phyloP scores from a whole-genome alignment of 2,329 filamentous ascomycete species.

The Beauveria medogensis region DNA sequence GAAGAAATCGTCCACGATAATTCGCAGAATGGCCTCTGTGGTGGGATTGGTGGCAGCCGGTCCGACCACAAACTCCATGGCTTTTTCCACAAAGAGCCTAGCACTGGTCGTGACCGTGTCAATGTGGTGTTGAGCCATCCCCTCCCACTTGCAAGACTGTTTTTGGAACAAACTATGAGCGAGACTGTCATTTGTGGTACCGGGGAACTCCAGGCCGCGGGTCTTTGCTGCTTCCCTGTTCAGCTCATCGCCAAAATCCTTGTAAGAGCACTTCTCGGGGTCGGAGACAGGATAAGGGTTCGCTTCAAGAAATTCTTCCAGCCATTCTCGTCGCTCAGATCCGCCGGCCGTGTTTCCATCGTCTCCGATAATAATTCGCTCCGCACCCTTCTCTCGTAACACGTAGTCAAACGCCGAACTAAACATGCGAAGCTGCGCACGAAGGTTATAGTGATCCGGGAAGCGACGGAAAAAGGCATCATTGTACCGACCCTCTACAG shows the following conservation, averaged over 20 bases:
- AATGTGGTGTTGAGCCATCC: neutral
- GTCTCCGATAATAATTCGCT: neutral
- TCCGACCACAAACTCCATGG: constrained; percentile 18
- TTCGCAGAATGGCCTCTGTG: neutral
- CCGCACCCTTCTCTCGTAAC: constrained; percentile 13
- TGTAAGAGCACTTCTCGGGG: neutral
- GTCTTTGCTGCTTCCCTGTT: neutral
- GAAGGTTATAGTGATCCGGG: constrained; percentile 11
- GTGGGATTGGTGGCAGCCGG: neutral
- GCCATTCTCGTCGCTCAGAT: constrained; percentile 15
- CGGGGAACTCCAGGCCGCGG: neutral
- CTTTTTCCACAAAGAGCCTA: constrained; percentile 17
- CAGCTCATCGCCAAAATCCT: neutral
- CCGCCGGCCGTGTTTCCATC: neutral
- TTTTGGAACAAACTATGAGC: neutral
- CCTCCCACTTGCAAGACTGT: neutral
- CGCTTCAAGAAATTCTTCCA: constrained; percentile 16
- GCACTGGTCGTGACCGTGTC: neutral
- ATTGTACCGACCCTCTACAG: constrained; percentile 11
- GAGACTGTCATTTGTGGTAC: neutral
- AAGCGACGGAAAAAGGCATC: constrained; percentile 24
- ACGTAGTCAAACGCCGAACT: constrained; percentile 15
- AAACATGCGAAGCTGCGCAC: constrained; percentile 16
- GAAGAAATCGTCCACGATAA: constrained; percentile 19
- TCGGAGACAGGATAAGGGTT: neutral